phyloP scores from a whole-genome alignment of 116 monocot species.

The Posidonia oceanica region DNA sequence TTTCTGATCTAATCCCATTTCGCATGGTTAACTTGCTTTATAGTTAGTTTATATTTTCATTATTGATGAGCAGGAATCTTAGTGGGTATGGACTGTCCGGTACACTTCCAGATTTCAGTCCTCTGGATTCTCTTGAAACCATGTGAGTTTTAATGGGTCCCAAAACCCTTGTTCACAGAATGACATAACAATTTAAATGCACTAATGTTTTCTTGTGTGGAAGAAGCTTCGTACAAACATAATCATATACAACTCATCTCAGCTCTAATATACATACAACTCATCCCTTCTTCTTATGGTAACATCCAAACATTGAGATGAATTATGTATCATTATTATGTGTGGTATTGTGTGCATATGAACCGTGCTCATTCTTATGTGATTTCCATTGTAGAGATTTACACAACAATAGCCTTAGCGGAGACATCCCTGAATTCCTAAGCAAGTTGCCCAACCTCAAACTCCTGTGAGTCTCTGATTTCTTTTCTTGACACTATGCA shows the following conservation, averaged over 20 bases:
- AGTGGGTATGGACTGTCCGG: slow-evolving; percentile 4
- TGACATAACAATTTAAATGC: not conserved
- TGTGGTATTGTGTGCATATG: no score
- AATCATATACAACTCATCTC: no score
- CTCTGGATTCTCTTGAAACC: not conserved
- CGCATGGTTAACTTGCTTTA: not conserved
- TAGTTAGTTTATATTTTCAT: no score
- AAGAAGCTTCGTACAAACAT: no score
- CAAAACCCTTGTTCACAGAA: not conserved
- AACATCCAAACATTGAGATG: no score
- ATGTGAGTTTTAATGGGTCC: not conserved
- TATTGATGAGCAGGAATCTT: not conserved
- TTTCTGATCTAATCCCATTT: not conserved
- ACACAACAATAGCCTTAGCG: slow-evolving; percentile 15
- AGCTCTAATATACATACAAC: no score
- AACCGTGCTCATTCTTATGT: no score
- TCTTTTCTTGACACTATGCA: not conserved
- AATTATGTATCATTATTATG: no score
- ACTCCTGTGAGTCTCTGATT: slow-evolving; percentile 10
- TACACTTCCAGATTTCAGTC: not conserved
- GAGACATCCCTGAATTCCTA: slow-evolving; percentile 12
- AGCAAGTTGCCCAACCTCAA: slow-evolving; percentile 2
- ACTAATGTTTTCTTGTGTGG: no score
- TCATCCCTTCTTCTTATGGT: not conserved
- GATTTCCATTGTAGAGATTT: slow-evolving; percentile 12